Evolutionary conservation across 371 early-diverging fungal genomes (phyloP).

Genomic region (Mucor mucedo): DNA sequence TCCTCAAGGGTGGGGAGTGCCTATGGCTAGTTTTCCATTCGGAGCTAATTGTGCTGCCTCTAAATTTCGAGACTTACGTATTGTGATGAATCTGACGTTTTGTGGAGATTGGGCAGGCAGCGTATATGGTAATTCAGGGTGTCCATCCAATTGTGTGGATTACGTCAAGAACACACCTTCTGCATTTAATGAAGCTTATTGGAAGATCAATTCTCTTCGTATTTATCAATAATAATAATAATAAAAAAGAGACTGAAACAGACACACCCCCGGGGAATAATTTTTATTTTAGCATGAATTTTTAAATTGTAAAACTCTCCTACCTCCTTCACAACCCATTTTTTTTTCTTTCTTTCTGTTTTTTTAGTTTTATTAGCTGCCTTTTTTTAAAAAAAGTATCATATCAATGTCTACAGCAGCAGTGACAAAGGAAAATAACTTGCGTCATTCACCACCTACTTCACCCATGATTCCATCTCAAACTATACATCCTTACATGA

Average conservation of each 20-base stretch:
- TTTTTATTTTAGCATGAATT: conserved; percentile 1
- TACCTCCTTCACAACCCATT: not conserved
- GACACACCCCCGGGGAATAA: not conserved
- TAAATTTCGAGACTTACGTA: conserved; percentile 16
- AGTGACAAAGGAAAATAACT: not conserved
- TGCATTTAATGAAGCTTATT: conserved; percentile 28
- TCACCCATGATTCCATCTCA: not conserved
- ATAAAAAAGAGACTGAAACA: too few relatives aligned
- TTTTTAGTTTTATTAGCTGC: not conserved
- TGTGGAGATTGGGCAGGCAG: conserved; percentile 34
- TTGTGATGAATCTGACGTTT: conserved; percentile 28
- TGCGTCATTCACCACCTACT: not conserved
- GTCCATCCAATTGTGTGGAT: conserved; percentile 22
- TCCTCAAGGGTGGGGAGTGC: conserved; percentile 37
- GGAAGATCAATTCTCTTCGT: conserved; percentile 26
- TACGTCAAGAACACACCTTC: conserved; percentile 24
- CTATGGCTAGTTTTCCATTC: conserved; percentile 35
- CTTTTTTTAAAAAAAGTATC: too few relatives aligned
- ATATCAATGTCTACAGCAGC: too few relatives aligned
- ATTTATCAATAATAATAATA: conserved; percentile 20
- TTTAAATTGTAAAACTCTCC: not conserved
- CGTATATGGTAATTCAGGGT: conserved; percentile 11
- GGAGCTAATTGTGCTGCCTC: conserved; percentile 11
- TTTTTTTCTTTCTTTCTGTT: not conserved
- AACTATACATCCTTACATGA: not conserved